Conservation (phyloP, 1,139 yeast genomes). For the Schizosaccharomyces versatilis region DNA sequence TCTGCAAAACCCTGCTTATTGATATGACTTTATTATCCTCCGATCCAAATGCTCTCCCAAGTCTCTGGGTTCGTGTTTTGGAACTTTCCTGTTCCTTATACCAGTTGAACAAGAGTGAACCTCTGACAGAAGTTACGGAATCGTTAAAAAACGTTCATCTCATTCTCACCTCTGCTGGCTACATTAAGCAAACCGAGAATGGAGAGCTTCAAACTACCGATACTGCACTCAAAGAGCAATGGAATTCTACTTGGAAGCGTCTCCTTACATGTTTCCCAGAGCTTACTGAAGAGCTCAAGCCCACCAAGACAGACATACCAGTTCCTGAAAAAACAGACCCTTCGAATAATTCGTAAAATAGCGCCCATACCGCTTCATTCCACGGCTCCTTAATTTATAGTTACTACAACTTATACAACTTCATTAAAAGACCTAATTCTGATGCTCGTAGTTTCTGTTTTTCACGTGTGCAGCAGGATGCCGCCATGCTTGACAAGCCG, state of each 20-base stretch:
- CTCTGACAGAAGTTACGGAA: neutral
- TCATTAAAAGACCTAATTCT: too few species aligned
- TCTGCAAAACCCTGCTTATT: neutral
- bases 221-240: neutral
- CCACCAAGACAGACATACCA: too few species aligned
- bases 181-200: neutral
- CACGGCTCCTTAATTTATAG: too few species aligned
- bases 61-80: neutral
- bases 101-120: neutral
- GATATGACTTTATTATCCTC: neutral
- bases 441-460: too few species aligned
- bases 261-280: neutral
- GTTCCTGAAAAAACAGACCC: neutral
- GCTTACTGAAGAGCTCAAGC: neutral
- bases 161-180: neutral
- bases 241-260: conserved; percentile 1
- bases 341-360: too few species aligned
- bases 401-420: too few species aligned
- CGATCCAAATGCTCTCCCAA: neutral
- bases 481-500: too few species aligned
- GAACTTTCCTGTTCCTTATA: neutral
- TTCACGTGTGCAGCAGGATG: too few species aligned
- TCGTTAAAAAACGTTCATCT: neutral
- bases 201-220: neutral
- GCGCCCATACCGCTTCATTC: too few species aligned